Conservation (phyloP, 2,329 filamentous ascomycete species). For the Pyrenochaeta sp. region DNA sequence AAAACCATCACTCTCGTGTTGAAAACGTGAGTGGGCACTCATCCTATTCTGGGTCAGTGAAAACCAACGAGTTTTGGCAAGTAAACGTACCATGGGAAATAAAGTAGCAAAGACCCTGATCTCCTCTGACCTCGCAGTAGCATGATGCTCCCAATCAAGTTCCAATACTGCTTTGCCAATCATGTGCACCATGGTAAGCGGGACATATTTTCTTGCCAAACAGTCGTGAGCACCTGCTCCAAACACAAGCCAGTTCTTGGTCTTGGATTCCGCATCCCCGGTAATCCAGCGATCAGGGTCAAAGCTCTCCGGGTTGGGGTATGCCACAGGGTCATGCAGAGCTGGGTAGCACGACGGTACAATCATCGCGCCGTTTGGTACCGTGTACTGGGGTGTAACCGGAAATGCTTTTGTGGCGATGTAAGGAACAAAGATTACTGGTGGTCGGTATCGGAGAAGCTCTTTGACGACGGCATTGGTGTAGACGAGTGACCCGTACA, state of each 20-base stretch:
- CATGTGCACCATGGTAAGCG: constrained; percentile 84
- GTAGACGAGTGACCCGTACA: constrained; percentile 85
- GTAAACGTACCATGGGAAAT: constrained; percentile 80
- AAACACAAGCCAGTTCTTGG: constrained; percentile 97
- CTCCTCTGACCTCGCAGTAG: constrained; percentile 82
- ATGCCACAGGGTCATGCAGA: constrained; percentile 89
- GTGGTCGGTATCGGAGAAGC: constrained; percentile 78
- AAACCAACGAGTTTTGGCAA: constrained; percentile 11
- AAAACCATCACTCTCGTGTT: constrained; percentile 8
- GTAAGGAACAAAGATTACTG: constrained; percentile 95
- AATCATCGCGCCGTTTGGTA: constrained; percentile 92
- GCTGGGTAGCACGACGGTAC: constrained; percentile 88
- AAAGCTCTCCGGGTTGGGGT: constrained; percentile 84
- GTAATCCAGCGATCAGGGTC: constrained; percentile 91
- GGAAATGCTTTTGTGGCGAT: constrained; percentile 92
- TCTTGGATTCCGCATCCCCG: constrained; percentile 85
- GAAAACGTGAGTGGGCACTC: constrained; percentile 79
- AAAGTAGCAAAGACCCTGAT: constrained; percentile 98
- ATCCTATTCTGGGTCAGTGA: constrained; percentile 61
- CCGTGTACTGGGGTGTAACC: constrained; percentile 82
- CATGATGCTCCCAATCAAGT: constrained; percentile 86
- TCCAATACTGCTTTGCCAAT: constrained; percentile 85
- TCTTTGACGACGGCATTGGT: constrained; percentile 83
- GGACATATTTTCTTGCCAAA: constrained; percentile 87
- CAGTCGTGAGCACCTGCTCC: constrained; percentile 95